Evolutionary conservation across 495 filamentous ascomycete species (phyloP).

Genomic region (Chaetomium tenue): DNA sequence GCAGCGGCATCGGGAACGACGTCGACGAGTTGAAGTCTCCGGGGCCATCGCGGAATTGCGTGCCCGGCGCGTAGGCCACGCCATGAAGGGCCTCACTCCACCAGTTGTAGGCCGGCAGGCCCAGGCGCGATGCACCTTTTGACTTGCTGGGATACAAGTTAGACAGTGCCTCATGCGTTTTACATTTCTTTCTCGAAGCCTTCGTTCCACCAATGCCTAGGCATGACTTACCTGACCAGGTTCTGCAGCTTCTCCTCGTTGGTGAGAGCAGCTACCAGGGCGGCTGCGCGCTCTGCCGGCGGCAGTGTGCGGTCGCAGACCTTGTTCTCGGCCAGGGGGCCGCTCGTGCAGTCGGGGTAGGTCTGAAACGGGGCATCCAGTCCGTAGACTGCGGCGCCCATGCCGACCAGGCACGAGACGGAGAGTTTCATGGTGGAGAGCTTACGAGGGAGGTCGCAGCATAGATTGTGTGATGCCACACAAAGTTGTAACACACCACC

Average conservation of each 20-base stretch:
- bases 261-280: constrained; percentile 41
- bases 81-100: constrained; percentile 57
- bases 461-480: neutral
- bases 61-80: constrained; percentile 40
- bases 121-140: constrained; percentile 42
- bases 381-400: constrained; percentile 3
- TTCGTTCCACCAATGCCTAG: neutral
- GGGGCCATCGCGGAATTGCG: constrained; percentile 30
- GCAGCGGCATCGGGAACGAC: constrained; percentile 49
- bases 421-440: constrained; percentile 10
- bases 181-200: neutral
- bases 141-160: constrained; percentile 26
- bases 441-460: neutral
- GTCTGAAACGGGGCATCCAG: constrained; percentile 24
- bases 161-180: neutral
- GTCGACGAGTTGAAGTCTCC: constrained; percentile 49
- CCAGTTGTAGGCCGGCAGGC: constrained; percentile 49
- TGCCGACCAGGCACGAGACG: neutral
- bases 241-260: constrained; percentile 44
- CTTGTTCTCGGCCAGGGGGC: constrained; percentile 39
- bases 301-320: constrained; percentile 51
- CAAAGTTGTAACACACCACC: neutral
- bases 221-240: constrained; percentile 30
- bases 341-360: constrained; percentile 40
- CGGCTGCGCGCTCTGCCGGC: constrained; percentile 46